phyloP scores from a whole-genome alignment of 2,329 filamentous ascomycete genomes.

The Escovopsis sp. region DNA sequence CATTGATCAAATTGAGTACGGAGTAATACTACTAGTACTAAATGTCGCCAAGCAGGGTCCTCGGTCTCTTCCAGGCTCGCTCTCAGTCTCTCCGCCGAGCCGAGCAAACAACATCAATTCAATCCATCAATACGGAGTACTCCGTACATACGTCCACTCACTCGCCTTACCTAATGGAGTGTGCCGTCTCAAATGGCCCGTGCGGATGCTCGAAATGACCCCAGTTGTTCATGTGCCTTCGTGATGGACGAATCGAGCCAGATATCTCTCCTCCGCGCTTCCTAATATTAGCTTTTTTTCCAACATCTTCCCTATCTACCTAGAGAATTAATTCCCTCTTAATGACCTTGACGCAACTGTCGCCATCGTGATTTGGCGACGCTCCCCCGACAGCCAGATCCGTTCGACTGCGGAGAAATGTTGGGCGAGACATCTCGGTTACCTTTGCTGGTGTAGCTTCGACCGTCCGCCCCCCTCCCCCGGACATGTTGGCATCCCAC shows the following conservation, averaged over 20 bases:
- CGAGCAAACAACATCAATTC: too few relatives aligned
- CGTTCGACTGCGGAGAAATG: background rate
- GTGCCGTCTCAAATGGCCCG: background rate
- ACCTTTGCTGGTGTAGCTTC: background rate
- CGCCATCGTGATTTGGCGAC: background rate
- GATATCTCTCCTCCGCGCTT: background rate
- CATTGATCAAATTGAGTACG: too few relatives aligned
- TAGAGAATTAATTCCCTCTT: background rate
- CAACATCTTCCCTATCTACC: background rate
- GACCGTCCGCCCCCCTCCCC: background rate
- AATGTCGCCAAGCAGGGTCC: too few relatives aligned
- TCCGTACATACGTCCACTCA: too few relatives aligned
- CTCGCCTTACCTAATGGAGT: too few relatives aligned
- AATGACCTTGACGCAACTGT: background rate
- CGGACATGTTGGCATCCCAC: slow-evolving; percentile 1
- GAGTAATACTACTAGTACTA: too few relatives aligned
- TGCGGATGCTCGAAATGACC: background rate
- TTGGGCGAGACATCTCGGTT: background rate
- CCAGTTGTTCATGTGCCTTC: background rate
- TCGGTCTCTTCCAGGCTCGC: too few relatives aligned
- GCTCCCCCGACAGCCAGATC: background rate
- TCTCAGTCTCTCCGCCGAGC: too few relatives aligned
- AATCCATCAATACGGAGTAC: too few relatives aligned
- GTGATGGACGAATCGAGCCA: background rate
- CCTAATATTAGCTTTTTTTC: background rate